Conservation (phyloP, 257 asterid species). For the Solanum dulcamara region DNA sequence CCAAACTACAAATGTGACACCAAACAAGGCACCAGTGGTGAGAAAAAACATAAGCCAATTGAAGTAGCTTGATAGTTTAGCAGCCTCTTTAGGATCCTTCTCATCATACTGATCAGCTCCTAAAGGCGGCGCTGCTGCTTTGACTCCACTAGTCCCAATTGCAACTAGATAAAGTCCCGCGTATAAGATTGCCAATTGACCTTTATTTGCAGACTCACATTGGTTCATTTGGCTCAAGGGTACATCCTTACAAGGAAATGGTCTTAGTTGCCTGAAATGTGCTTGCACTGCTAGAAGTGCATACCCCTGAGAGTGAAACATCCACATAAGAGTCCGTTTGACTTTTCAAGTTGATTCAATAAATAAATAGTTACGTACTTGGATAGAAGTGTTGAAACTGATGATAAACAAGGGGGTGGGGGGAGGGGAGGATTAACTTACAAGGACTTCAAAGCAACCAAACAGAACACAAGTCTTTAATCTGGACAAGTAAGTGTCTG, state of each 20-base stretch:
- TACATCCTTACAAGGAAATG: constrained; percentile 51
- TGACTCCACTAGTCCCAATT: constrained; percentile 46
- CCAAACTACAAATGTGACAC: constrained; percentile 70
- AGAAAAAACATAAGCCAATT: constrained; percentile 54
- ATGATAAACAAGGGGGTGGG: not conserved
- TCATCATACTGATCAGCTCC: constrained; percentile 79
- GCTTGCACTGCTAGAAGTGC: constrained; percentile 66
- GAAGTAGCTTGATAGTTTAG: constrained; percentile 57
- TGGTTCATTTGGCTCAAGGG: constrained; percentile 11
- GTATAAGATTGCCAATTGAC: constrained; percentile 37
- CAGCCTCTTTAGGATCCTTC: constrained; percentile 39
- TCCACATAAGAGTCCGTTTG: not conserved
- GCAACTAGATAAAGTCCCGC: constrained; percentile 57
- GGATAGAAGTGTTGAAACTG: not conserved
- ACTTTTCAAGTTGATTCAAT: not conserved
- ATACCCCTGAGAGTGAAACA: constrained; percentile 35
- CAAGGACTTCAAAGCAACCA: constrained; percentile 37
- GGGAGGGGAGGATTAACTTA: not conserved
- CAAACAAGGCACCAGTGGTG: constrained; percentile 41
- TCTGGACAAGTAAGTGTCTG: constrained; percentile 50
- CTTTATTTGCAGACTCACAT: constrained; percentile 31
- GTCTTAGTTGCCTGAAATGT: constrained; percentile 43
- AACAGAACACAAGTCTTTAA: constrained; percentile 49
- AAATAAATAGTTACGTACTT: not conserved
- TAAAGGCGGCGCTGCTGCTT: constrained; percentile 60